Evolutionary conservation across 768 basidiomycete species (phyloP), one percentile per base, ranked within the genome.

Genomic region (Lactifluus subvellereus): DNA sequence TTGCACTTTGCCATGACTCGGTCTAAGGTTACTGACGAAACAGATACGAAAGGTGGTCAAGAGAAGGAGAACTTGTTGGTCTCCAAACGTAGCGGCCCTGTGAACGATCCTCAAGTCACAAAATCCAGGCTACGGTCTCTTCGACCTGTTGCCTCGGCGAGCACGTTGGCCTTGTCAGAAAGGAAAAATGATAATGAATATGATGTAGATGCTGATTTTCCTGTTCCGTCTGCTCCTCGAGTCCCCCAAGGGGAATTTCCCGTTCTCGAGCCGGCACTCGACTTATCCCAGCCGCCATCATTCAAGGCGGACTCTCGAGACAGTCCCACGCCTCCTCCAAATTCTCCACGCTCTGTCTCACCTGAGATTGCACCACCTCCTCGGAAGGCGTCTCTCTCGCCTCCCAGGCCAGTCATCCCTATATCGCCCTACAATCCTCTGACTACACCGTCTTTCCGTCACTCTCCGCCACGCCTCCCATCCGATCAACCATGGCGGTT

Each of bases 401-500:
- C 67, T n/a, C 69, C 64, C 8, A 67, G 71, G 16, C 63, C 68
- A 33, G 59, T 70, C 8, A 75, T 85, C 52, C 84, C 86, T 8
- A 77, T 84, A 68, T 90, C 89, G 6, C 89, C 89, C 2, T 91
- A 91, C 62, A 81, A 91, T 70, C 89, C 89, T 40, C 78, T 83
- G 14, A 76, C 82, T 38, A 89, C 89, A 0, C 89, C 89, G 0
- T 81, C 88, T 4, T 91, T 91, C 72, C 83, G 87, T 43, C 88
- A 91, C 72, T 89, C 87, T 10, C 86, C 88, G 18, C 82, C 85
- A 0, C 86, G 83, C 10, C 81, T 86, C 27, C 87, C 88, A 6
- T 88, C 85, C 18, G 86, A 89, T 68, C 89, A 90, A 63, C 89
- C 89, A 3, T 91, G 89, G 89, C 83, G 87, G 42, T 89, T 85